Percentiles rank a stretch among this genome's conserved stretches.
Conservation (phyloP, 306 rosid genomes). For the Vigna unguiculata region DNA sequence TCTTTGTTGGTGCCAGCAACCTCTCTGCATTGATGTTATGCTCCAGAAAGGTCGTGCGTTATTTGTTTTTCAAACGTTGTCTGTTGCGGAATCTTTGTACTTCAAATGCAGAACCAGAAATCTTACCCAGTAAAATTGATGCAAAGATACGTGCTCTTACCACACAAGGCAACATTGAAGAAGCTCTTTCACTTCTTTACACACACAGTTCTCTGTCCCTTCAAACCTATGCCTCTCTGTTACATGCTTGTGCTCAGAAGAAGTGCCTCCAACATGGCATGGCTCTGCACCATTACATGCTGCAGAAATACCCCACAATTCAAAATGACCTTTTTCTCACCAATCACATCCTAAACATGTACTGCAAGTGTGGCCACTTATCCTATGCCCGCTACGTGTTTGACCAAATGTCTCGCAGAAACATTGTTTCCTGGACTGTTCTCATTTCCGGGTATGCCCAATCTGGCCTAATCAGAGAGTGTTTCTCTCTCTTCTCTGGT, state of each 20-base stretch:
- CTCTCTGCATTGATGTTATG: constrained; percentile 43
- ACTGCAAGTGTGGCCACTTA: constrained; percentile 68
- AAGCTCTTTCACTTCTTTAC: constrained; percentile 70
- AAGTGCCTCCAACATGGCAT: constrained; percentile 64
- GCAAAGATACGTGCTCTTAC: constrained; percentile 51
- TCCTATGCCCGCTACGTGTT: constrained; percentile 62
- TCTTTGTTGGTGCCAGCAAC: background rate
- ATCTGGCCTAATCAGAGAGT: constrained; percentile 44
- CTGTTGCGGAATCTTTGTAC: constrained; percentile 35
- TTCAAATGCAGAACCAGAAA: constrained; percentile 34
- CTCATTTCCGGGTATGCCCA: constrained; percentile 81
- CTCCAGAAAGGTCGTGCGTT: constrained; percentile 16
- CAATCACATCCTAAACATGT: constrained; percentile 83
- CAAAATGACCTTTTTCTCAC: constrained; percentile 62
- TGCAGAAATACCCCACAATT: constrained; percentile 49
- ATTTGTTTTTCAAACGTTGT: constrained; percentile 34
- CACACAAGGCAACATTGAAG: constrained; percentile 54
- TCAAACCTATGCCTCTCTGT: constrained; percentile 70
- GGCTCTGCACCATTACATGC: constrained; percentile 67
- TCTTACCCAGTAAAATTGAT: constrained; percentile 42
- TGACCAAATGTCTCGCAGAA: constrained; percentile 70
- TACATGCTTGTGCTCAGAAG: constrained; percentile 76
- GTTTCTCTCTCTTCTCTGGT: constrained; percentile 61
- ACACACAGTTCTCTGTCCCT: constrained; percentile 51
- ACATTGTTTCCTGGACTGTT: constrained; percentile 85